Conservation (phyloP, 2,329 filamentous ascomycete genomes). For the Microsporum audouinii region DNA sequence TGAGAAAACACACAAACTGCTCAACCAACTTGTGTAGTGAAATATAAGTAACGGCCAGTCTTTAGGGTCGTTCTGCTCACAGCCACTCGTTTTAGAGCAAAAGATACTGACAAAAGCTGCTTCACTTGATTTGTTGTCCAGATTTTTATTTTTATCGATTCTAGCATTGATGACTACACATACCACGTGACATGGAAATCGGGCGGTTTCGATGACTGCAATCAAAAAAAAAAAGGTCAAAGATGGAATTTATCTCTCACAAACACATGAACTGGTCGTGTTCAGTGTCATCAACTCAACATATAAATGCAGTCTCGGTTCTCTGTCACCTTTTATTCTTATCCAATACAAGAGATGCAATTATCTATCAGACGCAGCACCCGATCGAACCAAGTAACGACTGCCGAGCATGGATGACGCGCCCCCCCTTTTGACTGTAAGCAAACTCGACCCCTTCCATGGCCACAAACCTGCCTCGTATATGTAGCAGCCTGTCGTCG, state of each 20-base stretch:
- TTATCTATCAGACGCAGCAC: not conserved
- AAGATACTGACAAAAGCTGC: too few species aligned
- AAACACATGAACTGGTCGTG: not conserved
- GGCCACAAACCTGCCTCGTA: not conserved
- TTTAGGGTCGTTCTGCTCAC: too few species aligned
- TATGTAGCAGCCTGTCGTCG: not conserved
- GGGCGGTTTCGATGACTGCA: not conserved
- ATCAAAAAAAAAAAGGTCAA: not conserved
- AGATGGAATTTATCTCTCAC: not conserved
- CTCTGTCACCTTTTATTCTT: not conserved
- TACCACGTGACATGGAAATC: not conserved
- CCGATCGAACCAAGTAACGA: conserved; percentile 2
- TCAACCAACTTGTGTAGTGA: too few species aligned
- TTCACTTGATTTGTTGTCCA: too few species aligned
- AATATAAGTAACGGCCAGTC: too few species aligned
- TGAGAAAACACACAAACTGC: too few species aligned
- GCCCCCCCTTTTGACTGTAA: not conserved
- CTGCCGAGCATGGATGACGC: conserved; percentile 3
- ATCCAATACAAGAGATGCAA: conserved; percentile 2
- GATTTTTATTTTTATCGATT: too few species aligned
- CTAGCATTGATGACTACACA: too few species aligned
- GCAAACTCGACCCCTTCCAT: not conserved
- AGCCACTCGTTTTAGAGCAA: too few species aligned
- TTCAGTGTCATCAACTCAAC: not conserved
- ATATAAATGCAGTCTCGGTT: not conserved